Evolutionary conservation across 345 rosid species (phyloP).

Genomic region (Eucalyptus dawsonii): DNA sequence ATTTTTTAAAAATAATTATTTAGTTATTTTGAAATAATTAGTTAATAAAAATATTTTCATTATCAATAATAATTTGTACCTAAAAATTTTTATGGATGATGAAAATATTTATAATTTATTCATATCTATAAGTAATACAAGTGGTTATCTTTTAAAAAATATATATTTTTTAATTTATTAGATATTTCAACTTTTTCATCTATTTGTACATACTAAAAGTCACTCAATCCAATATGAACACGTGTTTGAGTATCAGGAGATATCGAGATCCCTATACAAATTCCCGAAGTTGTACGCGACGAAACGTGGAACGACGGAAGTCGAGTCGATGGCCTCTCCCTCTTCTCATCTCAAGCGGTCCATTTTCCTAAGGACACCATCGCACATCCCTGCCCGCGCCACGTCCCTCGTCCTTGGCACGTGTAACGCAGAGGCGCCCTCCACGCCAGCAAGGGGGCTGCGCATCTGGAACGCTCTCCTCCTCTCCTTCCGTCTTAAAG

Average conservation of each 20-base stretch:
- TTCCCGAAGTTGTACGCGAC: not conserved
- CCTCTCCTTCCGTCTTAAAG: not conserved
- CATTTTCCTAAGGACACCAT: not conserved
- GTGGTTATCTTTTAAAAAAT: not conserved
- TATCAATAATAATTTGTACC: fast-evolving
- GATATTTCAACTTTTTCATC: not conserved
- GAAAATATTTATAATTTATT: not conserved
- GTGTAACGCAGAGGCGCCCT: not conserved
- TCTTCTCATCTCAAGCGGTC: not conserved
- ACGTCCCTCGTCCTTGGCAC: not conserved
- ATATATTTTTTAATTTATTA: not conserved
- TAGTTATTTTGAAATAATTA: not conserved
- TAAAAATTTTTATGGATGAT: fast-evolving
- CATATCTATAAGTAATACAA: not conserved
- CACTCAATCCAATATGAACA: not conserved
- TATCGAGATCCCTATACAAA: not conserved
- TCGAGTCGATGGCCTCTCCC: not conserved
- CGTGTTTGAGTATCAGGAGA: not conserved
- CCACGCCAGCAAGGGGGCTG: not conserved
- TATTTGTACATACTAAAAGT: not conserved
- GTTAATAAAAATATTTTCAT: not conserved
- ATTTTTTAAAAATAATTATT: fast-evolving
- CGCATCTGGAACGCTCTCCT: not conserved
- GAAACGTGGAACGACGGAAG: not conserved
- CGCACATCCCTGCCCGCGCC: not conserved